A percentile compares a stretch with the other conserved stretches of the same genome.
These are phyloP conservation scores for Penicillium verhagenii DNA, from an alignment of 495 filamentous ascomycete genomes.

Conservation along the genomic window DNA sequence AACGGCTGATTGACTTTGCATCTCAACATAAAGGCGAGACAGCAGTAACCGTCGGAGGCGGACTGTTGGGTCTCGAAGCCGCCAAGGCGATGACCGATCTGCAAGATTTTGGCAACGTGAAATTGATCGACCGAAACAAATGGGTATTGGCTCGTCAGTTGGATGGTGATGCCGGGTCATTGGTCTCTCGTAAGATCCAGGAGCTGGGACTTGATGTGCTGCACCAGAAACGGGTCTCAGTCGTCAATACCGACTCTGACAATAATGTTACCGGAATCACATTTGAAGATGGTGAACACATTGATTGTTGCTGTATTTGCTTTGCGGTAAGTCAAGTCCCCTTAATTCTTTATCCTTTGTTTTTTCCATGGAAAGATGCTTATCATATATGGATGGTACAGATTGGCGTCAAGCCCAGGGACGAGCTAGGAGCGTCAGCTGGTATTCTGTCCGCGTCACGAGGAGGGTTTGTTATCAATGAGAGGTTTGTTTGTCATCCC, in stretches of 20 bases:
- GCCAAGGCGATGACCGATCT: conserved; percentile 96
- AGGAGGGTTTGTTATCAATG: conserved; percentile 75
- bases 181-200: conserved; percentile 83
- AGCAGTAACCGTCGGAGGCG: conserved; percentile 87
- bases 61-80: conserved; percentile 85
- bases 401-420: conserved; percentile 83
- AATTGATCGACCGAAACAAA: conserved; percentile 81
- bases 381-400: conserved; percentile 7
- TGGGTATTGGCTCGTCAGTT: conserved; percentile 89
- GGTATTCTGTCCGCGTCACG: conserved; percentile 73
- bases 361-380: neutral
- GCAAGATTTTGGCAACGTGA: conserved; percentile 72
- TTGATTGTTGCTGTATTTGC: conserved; percentile 82
- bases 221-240: conserved; percentile 72
- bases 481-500: conserved; percentile 40
- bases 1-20: conserved; percentile 77
- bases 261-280: conserved; percentile 72
- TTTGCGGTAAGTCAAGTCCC: conserved; percentile 63
- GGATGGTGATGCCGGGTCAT: conserved; percentile 76
- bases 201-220: conserved; percentile 82
- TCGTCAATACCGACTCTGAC: conserved; percentile 64
- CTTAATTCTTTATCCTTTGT: too few species aligned
- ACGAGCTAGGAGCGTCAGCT: conserved; percentile 70
- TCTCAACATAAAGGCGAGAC: conserved; percentile 61
- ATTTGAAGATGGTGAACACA: conserved; percentile 82